Evolutionary conservation across 1,139 yeast genomes (phyloP), one percentile per base, ranked within the genome.

Genomic region (Eremothecium cymbalariae): DNA sequence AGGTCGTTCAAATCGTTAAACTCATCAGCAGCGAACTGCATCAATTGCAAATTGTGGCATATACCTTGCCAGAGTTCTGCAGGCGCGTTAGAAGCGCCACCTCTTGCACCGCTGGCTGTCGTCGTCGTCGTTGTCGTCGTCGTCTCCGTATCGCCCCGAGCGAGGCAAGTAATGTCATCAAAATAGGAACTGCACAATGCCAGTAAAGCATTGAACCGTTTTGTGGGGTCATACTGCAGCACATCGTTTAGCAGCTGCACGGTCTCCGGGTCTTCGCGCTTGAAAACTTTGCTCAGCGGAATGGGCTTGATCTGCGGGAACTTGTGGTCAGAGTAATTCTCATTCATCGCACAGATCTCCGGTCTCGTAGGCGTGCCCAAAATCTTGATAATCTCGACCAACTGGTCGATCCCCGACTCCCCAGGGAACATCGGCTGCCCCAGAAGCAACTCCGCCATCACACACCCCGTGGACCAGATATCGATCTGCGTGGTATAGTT

Each of bases 341-440:
- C 95, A 61, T 90, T 90, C 98, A 90, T 90, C 44, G 88, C 75
- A 55, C 79, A 73, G 48, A 90, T 90, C 61, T 90, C 96, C 33
- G 86, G 95, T 43, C 83, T 76, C 15, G 94, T 70, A 11, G 98
- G 98, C 1, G 98, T 90, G 8, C 98, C 98, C 55, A 90, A 68
- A 19, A 90, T 85, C 60, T 90, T 90, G 59, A 90, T 90, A 51
- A 90, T 90, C 60, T 90, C 98, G 17, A 90, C 98, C 53, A 90
- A 71, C 61, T 90, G 98, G 61, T 90, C 98, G 43, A 90, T 88
- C 32, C 98, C 97, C 40, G 90, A 79, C 59, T 90, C 97, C 34
- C 98, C 98, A 7, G 98, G 98, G 64, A 90, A 90, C 45, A 90
- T 67, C 4, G 98, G 98, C 58, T 86, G 96, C 7, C 98, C 97